phyloP scores from a whole-genome alignment of 2,329 filamentous ascomycete species.

The Didymella segeticola region DNA sequence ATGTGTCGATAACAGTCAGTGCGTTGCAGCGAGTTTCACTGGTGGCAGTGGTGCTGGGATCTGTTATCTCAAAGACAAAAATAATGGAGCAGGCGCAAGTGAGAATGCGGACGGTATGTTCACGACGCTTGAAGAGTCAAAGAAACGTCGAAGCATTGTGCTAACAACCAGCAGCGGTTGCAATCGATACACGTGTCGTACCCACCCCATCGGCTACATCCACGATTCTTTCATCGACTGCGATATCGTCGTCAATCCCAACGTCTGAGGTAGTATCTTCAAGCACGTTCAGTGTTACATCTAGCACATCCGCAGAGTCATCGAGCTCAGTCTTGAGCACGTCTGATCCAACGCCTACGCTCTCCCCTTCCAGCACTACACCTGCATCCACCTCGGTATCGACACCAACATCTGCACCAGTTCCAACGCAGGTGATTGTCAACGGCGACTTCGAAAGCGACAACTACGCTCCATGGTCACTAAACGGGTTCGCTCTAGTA shows the following conservation, averaged over 20 bases:
- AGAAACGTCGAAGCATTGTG: not conserved
- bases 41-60: not conserved
- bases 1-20: not conserved
- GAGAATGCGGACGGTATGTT: constrained; percentile 1
- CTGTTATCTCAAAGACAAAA: constrained; percentile 8
- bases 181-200: not conserved
- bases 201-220: not conserved
- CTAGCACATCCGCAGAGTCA: too few species aligned
- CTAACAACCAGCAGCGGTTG: not conserved
- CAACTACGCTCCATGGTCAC: not conserved
- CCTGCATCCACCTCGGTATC: not conserved
- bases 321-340: too few species aligned
- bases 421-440: not conserved
- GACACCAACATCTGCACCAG: not conserved
- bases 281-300: not conserved
- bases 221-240: not conserved
- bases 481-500: not conserved
- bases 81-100: not conserved
- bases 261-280: too few species aligned
- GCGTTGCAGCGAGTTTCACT: not conserved
- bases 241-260: not conserved
- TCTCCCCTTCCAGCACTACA: not conserved
- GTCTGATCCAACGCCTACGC: not conserved
- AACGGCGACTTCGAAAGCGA: not conserved
- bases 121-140: not conserved